Percentiles rank a stretch among this genome's conserved stretches.
These are phyloP conservation scores for Xylaria telfairii DNA, from an alignment of 495 filamentous ascomycete genomes.

Conservation along the genomic window DNA sequence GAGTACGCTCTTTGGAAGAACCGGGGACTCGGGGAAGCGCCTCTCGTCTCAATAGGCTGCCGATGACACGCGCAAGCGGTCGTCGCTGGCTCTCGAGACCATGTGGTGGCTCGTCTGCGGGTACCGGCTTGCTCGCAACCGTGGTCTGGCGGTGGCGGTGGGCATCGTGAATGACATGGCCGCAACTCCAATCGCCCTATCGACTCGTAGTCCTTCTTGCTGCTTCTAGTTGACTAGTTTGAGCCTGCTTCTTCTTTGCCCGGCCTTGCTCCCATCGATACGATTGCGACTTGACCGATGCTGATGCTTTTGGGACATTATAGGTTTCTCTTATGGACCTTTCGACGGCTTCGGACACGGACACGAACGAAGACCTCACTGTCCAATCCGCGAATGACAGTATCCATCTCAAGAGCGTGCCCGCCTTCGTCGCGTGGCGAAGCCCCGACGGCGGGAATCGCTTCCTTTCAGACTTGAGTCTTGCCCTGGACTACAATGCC, in stretches of 20 bases:
- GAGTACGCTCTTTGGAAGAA: slow-evolving; percentile 26
- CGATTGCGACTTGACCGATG: background rate
- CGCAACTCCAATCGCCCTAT: background rate
- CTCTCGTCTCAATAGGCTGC: background rate
- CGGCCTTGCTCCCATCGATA: background rate
- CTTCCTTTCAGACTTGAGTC: background rate
- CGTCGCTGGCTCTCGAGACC: background rate
- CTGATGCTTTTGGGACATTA: background rate
- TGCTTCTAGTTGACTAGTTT: background rate
- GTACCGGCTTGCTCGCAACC: slow-evolving; percentile 6
- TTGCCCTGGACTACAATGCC: background rate
- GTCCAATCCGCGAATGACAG: background rate
- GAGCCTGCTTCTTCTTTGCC: background rate
- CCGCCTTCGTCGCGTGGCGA: slow-evolving; percentile 8
- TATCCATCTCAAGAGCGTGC: slow-evolving; percentile 14
- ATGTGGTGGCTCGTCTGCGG: slow-evolving; percentile 9
- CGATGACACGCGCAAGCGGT: slow-evolving; percentile 18
- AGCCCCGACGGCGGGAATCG: background rate
- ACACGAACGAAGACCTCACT: slow-evolving; percentile 1
- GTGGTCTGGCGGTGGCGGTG: slow-evolving; percentile 5
- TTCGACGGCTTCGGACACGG: slow-evolving; percentile 14
- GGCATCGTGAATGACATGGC: slow-evolving; percentile 10
- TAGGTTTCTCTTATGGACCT: background rate
- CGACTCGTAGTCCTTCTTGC: background rate
- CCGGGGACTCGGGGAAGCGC: slow-evolving; percentile 19